A percentile compares a stretch with the other conserved stretches of the same genome.
phyloP scores from a whole-genome alignment of 2,329 filamentous ascomycete species.

The Xylaria sp. region DNA sequence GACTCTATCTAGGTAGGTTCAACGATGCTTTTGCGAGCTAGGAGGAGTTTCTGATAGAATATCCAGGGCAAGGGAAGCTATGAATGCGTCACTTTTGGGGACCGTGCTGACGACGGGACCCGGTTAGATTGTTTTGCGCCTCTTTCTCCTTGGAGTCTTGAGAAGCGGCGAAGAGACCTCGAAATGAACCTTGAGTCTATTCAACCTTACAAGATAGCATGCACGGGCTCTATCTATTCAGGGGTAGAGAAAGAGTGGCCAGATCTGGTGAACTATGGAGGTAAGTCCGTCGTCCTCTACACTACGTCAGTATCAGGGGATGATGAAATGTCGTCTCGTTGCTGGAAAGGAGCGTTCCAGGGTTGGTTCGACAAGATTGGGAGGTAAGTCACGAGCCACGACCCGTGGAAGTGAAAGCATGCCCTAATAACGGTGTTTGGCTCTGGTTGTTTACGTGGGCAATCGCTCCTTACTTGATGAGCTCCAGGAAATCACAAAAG shows the following conservation, averaged over 20 bases:
- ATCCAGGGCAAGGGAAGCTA: slow-evolving; percentile 10
- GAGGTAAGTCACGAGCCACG: slow-evolving; percentile 13
- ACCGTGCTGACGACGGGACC: slow-evolving; percentile 7
- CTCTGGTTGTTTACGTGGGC: slow-evolving; percentile 16
- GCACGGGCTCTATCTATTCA: slow-evolving; percentile 16
- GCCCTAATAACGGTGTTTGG: slow-evolving; percentile 13
- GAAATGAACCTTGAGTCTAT: slow-evolving; percentile 17
- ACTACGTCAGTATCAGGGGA: slow-evolving; percentile 14
- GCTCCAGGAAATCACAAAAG: slow-evolving; percentile 14
- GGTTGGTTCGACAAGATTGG: slow-evolving; percentile 19
- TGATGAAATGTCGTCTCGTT: slow-evolving; percentile 13
- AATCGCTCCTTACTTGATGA: slow-evolving; percentile 15
- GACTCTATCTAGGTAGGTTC: slow-evolving; percentile 7
- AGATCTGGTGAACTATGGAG: slow-evolving; percentile 18
- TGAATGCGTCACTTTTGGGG: slow-evolving; percentile 6
- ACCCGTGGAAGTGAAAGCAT: slow-evolving; percentile 14
- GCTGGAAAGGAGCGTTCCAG: slow-evolving; percentile 11
- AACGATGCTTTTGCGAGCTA: slow-evolving; percentile 4
- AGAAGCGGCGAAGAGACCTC: slow-evolving; percentile 20
- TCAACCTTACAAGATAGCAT: slow-evolving; percentile 18
- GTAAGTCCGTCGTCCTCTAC: slow-evolving; percentile 15
- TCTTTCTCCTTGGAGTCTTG: slow-evolving; percentile 19
- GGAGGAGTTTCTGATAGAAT: slow-evolving; percentile 4
- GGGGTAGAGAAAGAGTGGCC: slow-evolving; percentile 15
- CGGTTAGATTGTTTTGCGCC: slow-evolving; percentile 10